phyloP scores from a whole-genome alignment of 306 rosid genomes.

The Prunus armeniaca region DNA sequence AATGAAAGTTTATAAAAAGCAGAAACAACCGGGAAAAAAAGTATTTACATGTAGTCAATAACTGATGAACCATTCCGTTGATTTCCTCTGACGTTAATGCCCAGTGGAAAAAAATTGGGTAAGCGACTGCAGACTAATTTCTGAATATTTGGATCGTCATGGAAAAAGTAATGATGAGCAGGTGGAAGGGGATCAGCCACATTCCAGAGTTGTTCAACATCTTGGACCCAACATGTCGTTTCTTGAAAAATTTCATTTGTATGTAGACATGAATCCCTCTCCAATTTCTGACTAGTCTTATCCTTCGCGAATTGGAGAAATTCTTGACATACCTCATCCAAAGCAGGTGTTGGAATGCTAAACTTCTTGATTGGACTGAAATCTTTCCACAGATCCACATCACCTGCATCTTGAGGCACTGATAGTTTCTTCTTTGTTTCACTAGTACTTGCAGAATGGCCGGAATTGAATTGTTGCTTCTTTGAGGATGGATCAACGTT shows the following conservation, averaged over 20 bases:
- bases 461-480: slow-evolving; percentile 13
- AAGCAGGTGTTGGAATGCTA: slow-evolving; percentile 71
- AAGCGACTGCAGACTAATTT: slow-evolving; percentile 58
- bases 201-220: slow-evolving; percentile 41
- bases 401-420: slow-evolving; percentile 31
- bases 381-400: slow-evolving; percentile 65
- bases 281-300: slow-evolving; percentile 25
- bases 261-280: slow-evolving; percentile 15
- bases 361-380: slow-evolving; percentile 46
- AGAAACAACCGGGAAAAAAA: neutral
- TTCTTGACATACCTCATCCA: slow-evolving; percentile 72
- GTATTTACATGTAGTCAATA: slow-evolving; percentile 76
- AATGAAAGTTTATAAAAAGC: neutral
- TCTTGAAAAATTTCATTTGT: slow-evolving; percentile 14
- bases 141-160: slow-evolving; percentile 62
- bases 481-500: slow-evolving; percentile 21
- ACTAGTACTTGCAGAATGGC: slow-evolving; percentile 17
- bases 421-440: slow-evolving; percentile 27
- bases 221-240: slow-evolving; percentile 26
- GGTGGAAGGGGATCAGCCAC: slow-evolving; percentile 47
- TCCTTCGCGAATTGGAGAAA: slow-evolving; percentile 45
- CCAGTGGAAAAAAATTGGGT: slow-evolving; percentile 52
- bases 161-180: slow-evolving; percentile 72
- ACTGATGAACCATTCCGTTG: slow-evolving; percentile 44
- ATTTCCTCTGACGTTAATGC: slow-evolving; percentile 28